Conservation (phyloP, 495 filamentous ascomycete genomes). For the Neurospora terricola region DNA sequence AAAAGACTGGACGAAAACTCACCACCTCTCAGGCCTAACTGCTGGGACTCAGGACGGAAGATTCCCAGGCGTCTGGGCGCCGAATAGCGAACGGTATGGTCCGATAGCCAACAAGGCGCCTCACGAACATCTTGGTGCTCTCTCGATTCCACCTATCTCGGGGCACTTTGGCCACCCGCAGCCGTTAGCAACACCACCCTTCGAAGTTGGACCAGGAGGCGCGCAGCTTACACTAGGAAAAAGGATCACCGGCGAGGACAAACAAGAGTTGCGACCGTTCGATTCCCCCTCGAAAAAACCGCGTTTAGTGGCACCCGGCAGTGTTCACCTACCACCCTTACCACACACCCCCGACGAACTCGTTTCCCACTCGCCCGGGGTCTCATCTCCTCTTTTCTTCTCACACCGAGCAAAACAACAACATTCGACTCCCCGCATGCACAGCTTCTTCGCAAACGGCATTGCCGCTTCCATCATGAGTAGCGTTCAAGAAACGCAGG, state of each 20-base stretch:
- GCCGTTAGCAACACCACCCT: not conserved
- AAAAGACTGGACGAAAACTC: not conserved
- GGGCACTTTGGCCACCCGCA: not conserved
- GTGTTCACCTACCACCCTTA: slow-evolving; percentile 16
- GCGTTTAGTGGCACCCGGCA: slow-evolving; percentile 17
- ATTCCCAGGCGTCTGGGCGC: slow-evolving; percentile 2
- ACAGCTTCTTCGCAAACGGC: slow-evolving; percentile 45
- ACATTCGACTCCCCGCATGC: slow-evolving; percentile 32
- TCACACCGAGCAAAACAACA: slow-evolving; percentile 37
- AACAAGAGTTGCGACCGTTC: not conserved
- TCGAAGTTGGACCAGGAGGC: not conserved
- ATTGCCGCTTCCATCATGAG: slow-evolving; percentile 49
- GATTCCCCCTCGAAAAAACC: slow-evolving; percentile 17
- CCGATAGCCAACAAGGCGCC: slow-evolving; percentile 5
- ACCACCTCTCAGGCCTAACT: not conserved
- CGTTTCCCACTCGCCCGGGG: slow-evolving; percentile 15
- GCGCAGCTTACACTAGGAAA: slow-evolving; percentile 6
- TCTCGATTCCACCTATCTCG: not conserved
- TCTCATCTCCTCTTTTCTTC: slow-evolving; percentile 48
- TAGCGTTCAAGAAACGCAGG: slow-evolving; percentile 35
- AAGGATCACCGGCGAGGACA: slow-evolving; percentile 6
- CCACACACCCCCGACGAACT: slow-evolving; percentile 7
- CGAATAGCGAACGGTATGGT: slow-evolving; percentile 17
- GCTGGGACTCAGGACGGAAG: not conserved
- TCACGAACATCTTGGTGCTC: not conserved